These are phyloP conservation scores for Cladosporium colombiae DNA, from an alignment of 2,329 filamentous ascomycete species.

Conservation along the genomic window DNA sequence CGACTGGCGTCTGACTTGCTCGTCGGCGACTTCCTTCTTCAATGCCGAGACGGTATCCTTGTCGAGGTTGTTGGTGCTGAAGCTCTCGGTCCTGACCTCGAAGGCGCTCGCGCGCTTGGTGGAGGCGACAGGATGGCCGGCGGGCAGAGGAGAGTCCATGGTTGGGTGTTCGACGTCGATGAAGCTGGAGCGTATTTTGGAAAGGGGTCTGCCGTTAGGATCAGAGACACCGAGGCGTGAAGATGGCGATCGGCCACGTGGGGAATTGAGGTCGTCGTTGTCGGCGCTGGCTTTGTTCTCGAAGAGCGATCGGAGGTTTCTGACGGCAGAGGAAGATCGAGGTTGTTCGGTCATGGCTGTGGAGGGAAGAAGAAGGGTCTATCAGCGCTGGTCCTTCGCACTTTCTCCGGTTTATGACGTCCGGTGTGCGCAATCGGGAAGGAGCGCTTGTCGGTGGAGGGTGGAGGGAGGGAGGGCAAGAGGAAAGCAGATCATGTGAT, in stretches of 20 bases:
- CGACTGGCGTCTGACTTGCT: conserved; percentile 42
- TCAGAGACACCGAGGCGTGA: conserved; percentile 14
- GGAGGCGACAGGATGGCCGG: conserved; percentile 9
- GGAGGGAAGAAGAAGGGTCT: background rate
- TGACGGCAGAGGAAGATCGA: conserved; percentile 44
- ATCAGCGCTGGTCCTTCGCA: conserved; percentile 11
- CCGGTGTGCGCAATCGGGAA: background rate
- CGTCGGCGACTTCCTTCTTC: conserved; percentile 43
- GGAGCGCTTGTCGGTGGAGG: background rate
- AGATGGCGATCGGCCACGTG: conserved; percentile 46
- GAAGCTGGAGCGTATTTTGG: conserved; percentile 52
- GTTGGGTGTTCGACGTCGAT: conserved; percentile 17
- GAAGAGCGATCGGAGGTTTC: conserved; percentile 53
- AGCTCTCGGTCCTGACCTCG: conserved; percentile 38
- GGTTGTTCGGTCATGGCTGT: conserved; percentile 47
- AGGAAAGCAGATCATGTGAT: background rate
- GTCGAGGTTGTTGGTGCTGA: conserved; percentile 42
- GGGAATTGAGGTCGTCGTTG: conserved; percentile 35
- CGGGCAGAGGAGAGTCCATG: conserved; percentile 6
- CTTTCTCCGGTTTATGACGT: conserved; percentile 17
- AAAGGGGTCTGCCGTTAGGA: conserved; percentile 39
- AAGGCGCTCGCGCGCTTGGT: conserved; percentile 18
- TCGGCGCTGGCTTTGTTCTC: conserved; percentile 40
- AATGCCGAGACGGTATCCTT: conserved; percentile 39
- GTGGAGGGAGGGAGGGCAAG: background rate